Conservation (phyloP, 306 rosid genomes). For the Glycine soja region DNA sequence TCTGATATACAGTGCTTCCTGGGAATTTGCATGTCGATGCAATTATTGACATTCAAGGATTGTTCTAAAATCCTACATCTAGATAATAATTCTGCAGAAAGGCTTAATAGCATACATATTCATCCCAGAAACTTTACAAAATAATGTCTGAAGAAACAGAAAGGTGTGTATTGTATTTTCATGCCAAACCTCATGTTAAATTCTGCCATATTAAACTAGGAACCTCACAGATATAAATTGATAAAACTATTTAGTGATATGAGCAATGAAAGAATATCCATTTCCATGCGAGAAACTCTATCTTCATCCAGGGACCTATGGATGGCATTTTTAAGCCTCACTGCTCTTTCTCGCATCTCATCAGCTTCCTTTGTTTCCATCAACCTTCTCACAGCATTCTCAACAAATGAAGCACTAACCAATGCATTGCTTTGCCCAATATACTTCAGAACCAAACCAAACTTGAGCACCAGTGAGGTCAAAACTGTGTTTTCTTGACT, state of each 20-base stretch:
- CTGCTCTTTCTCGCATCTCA: neutral
- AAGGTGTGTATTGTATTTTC: no score
- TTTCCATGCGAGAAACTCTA: slow-evolving; percentile 11
- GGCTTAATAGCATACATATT: neutral
- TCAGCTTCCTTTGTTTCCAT: neutral
- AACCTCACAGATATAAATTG: neutral
- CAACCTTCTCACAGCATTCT: neutral
- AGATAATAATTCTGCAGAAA: neutral
- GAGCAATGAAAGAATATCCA: slow-evolving; percentile 16
- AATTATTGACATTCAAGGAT: neutral
- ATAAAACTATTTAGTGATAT: neutral
- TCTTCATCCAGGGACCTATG: neutral
- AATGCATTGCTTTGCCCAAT: neutral
- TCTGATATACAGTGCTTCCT: neutral
- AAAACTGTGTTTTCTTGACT: neutral
- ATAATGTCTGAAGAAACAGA: neutral
- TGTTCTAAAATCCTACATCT: neutral
- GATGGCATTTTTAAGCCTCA: neutral
- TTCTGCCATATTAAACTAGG: neutral
- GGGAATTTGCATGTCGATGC: neutral
- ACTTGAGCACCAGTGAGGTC: neutral
- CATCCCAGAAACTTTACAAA: neutral
- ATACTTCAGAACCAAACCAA: slow-evolving; percentile 15
- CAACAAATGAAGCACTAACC: neutral
- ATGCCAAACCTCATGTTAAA: neutral